Evolutionary conservation across 2,329 filamentous ascomycete species (phyloP).

Genomic region (Talaromyces sp.): DNA sequence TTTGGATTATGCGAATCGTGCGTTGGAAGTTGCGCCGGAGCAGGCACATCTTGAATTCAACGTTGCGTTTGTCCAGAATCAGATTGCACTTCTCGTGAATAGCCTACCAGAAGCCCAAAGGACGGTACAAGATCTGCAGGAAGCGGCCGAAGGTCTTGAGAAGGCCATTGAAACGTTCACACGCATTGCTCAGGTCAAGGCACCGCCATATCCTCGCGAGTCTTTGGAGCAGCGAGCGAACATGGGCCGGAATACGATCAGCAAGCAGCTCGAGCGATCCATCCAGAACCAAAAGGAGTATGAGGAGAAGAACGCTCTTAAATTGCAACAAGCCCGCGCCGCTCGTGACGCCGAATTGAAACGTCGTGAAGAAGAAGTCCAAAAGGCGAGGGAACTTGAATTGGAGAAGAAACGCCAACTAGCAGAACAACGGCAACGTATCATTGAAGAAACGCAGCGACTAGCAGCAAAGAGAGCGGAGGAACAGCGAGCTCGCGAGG

Average conservation of each 20-base stretch:
- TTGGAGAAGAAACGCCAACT: slow-evolving; percentile 75
- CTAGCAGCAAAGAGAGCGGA: slow-evolving; percentile 68
- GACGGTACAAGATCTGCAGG: slow-evolving; percentile 74
- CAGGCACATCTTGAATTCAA: slow-evolving; percentile 96
- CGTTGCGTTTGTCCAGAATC: slow-evolving; percentile 94
- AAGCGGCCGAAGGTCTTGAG: slow-evolving; percentile 75
- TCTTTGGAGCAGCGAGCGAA: slow-evolving; percentile 93
- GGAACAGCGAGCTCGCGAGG: slow-evolving; percentile 65
- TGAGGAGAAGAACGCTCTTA: slow-evolving; percentile 87
- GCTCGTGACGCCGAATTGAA: slow-evolving; percentile 76
- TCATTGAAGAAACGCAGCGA: slow-evolving; percentile 71
- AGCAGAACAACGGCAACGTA: slow-evolving; percentile 77
- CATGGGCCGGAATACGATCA: slow-evolving; percentile 95
- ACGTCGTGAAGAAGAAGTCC: slow-evolving; percentile 72
- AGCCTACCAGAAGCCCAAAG: slow-evolving; percentile 71
- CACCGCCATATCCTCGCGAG: slow-evolving; percentile 80
- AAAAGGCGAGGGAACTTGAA: slow-evolving; percentile 65
- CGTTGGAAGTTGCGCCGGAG: slow-evolving; percentile 73
- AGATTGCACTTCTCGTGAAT: slow-evolving; percentile 80
- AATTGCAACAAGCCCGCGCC: slow-evolving; percentile 75
- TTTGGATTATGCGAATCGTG: slow-evolving; percentile 62
- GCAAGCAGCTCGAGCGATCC: slow-evolving; percentile 82
- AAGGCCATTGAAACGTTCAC: slow-evolving; percentile 72
- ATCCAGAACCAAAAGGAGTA: slow-evolving; percentile 83
- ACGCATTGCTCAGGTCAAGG: slow-evolving; percentile 58